A percentile compares a stretch with the other conserved stretches of the same genome.
phyloP scores from a whole-genome alignment of 192 early-diverging fungal genomes.

The Coemansia sp. region DNA sequence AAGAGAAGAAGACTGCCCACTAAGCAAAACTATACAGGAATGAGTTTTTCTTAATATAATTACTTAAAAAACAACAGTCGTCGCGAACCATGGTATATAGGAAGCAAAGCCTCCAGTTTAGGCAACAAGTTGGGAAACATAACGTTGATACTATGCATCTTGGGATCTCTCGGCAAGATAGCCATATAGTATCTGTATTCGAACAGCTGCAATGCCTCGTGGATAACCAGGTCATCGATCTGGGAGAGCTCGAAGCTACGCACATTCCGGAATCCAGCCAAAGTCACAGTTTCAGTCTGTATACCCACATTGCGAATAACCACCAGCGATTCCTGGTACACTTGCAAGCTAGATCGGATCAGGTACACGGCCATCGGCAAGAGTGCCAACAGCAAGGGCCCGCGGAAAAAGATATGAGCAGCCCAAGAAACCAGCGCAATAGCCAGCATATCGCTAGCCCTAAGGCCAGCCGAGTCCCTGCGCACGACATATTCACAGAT shows the following conservation, averaged over 20 bases:
- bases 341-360: conserved; percentile 30
- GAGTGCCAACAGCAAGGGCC: conserved; percentile 28
- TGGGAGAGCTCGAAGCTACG: conserved; percentile 35
- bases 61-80: conserved; percentile 31
- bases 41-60: not conserved
- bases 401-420: conserved; percentile 48
- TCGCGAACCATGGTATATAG: conserved; percentile 48
- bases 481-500: conserved; percentile 45
- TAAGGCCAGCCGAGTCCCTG: conserved; percentile 27
- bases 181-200: conserved; percentile 57
- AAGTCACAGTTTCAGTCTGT: conserved; percentile 40
- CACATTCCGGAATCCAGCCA: conserved; percentile 35
- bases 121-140: conserved; percentile 54
- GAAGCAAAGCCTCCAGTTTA: conserved; percentile 32
- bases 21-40: not conserved
- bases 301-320: conserved; percentile 53
- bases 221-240: conserved; percentile 48
- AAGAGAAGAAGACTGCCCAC: conserved; percentile 35
- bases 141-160: conserved; percentile 25
- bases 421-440: conserved; percentile 52
- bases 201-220: conserved; percentile 48
- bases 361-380: conserved; percentile 44
- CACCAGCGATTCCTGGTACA: conserved; percentile 47
- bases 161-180: conserved; percentile 34
- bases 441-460: conserved; percentile 38